These are phyloP conservation scores for Collybia sp. DNA, from an alignment of 768 basidiomycete genomes.

Conservation along the genomic window DNA sequence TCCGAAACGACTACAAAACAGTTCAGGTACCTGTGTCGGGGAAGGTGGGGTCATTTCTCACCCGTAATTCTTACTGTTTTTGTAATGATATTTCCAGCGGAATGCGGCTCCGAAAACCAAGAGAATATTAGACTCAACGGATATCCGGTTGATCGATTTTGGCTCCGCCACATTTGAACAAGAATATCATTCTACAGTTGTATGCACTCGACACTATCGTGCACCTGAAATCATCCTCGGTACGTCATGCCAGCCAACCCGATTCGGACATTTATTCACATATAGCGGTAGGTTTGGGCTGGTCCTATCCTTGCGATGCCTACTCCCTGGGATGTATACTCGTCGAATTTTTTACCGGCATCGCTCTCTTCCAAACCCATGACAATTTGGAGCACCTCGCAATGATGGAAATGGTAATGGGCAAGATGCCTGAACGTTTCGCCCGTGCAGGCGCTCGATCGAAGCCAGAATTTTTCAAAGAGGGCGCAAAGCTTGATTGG, in stretches of 20 bases:
- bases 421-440: constrained; percentile 91
- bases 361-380: constrained; percentile 98
- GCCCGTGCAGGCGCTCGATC: constrained; percentile 67
- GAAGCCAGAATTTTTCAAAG: constrained; percentile 94
- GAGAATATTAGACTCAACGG: constrained; percentile 78
- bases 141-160: constrained; percentile 96
- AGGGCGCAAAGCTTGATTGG: constrained; percentile 82
- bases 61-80: constrained; percentile 1
- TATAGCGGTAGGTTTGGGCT: constrained; percentile 72
- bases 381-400: constrained; percentile 99
- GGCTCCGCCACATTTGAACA: constrained; percentile 97
- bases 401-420: constrained; percentile 99
- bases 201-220: constrained; percentile 96
- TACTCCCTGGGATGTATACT: constrained; percentile 98
- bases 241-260: constrained; percentile 29
- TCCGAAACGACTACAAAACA: constrained; percentile 72
- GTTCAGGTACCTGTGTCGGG: constrained; percentile 56
- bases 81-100: constrained; percentile 38
- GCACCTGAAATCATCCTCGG: constrained; percentile 99
- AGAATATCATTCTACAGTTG: constrained; percentile 98
- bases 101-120: constrained; percentile 64
- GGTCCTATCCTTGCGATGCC: constrained; percentile 98
- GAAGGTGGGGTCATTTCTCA: constrained; percentile 42
- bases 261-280: constrained; percentile 4
- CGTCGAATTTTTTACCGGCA: constrained; percentile 96